These are phyloP conservation scores for Cupressus sempervirens DNA, from an alignment of 75 land plant species.

Conservation along the genomic window DNA sequence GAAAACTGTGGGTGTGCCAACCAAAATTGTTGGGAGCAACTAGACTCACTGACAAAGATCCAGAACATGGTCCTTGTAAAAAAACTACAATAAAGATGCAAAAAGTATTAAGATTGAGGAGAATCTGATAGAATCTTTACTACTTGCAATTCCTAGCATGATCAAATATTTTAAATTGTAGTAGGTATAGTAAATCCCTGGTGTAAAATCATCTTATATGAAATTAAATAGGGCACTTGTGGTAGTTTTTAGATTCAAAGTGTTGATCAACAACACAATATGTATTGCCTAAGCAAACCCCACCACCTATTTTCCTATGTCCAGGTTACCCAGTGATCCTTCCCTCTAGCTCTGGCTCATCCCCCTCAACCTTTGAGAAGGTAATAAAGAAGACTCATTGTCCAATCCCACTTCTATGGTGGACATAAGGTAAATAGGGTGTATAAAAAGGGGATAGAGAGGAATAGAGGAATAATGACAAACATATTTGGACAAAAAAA, in stretches of 20 bases:
- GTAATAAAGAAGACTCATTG: background rate
- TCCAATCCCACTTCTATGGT: background rate
- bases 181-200: background rate
- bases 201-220: background rate
- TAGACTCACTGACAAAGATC: background rate
- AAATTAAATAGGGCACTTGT: background rate
- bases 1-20: background rate
- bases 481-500: no score
- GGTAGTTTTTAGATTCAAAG: background rate
- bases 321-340: no score
- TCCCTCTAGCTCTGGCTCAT: no score
- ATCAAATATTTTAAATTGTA: background rate
- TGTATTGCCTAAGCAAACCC: no score
- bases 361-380: background rate
- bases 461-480: background rate
- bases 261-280: no score
- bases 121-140: background rate
- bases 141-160: background rate
- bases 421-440: background rate
- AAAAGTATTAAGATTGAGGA: background rate
- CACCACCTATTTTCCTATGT: no score
- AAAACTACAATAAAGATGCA: background rate
- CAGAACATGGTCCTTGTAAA: background rate
- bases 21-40: background rate
- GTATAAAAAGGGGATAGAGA: background rate